Conservation (phyloP, 2,329 filamentous ascomycete genomes). For the Xylariaceae sp. region DNA sequence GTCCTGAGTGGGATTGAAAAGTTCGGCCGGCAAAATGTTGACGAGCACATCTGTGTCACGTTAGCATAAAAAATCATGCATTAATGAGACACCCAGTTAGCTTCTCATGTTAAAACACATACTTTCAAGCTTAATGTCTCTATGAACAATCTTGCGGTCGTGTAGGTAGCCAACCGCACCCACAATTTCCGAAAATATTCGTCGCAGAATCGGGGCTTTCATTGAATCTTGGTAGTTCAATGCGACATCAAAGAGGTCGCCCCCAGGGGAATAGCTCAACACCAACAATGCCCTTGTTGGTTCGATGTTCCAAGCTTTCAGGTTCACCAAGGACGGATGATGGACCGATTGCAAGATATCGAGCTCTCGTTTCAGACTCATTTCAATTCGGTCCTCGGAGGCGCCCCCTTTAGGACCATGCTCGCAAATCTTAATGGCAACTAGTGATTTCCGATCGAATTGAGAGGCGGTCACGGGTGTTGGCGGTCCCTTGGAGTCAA, state of each 20-base stretch:
- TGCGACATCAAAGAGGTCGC: slow-evolving; percentile 90
- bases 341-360: slow-evolving; percentile 86
- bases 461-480: slow-evolving; percentile 30
- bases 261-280: slow-evolving; percentile 85
- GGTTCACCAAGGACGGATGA: slow-evolving; percentile 83
- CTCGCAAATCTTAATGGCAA: slow-evolving; percentile 93
- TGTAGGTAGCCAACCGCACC: slow-evolving; percentile 84
- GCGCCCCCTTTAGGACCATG: slow-evolving; percentile 90
- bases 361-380: slow-evolving; percentile 88
- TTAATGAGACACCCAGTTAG: slow-evolving; percentile 12
- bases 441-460: slow-evolving; percentile 69
- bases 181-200: slow-evolving; percentile 87
- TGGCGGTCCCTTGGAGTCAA: slow-evolving; percentile 33
- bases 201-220: slow-evolving; percentile 62
- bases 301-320: slow-evolving; percentile 88
- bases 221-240: slow-evolving; percentile 65
- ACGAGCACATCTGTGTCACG: slow-evolving; percentile 72
- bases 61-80: slow-evolving; percentile 10
- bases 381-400: slow-evolving; percentile 86
- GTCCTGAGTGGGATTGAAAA: slow-evolving; percentile 57
- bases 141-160: slow-evolving; percentile 78
- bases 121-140: slow-evolving; percentile 97
- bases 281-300: slow-evolving; percentile 77
- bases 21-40: slow-evolving; percentile 66
- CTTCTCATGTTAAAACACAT: slow-evolving; percentile 35